Percentiles rank a stretch among this genome's conserved stretches.
phyloP scores from a whole-genome alignment of 163 green algal species.

The Trebouxia gelatinosa region DNA sequence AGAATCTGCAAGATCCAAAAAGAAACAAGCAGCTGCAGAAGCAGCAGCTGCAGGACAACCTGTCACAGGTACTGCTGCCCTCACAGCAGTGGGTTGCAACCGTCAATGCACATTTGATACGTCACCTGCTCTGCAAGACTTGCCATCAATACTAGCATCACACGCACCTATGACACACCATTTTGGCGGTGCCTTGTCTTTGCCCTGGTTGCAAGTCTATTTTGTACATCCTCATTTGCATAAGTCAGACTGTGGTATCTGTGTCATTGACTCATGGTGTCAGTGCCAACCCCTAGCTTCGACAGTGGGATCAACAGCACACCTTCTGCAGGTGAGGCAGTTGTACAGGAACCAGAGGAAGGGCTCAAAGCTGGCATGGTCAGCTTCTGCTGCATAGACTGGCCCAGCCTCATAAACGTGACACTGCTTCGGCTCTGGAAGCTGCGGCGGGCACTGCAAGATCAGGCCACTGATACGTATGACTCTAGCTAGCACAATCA shows the following conservation, averaged over 20 bases:
- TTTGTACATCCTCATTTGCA: no score
- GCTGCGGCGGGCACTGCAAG: constrained; percentile 29
- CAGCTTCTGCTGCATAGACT: constrained; percentile 43
- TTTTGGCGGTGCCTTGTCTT: no score
- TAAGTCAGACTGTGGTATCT: no score
- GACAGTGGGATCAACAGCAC: no score
- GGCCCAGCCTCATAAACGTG: constrained; percentile 36
- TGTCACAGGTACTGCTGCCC: constrained; percentile 25
- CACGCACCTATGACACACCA: no score
- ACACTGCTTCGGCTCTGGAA: constrained; percentile 28
- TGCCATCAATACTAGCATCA: no score
- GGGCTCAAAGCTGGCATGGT: constrained; percentile 30
- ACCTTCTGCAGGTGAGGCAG: constrained; percentile 32
- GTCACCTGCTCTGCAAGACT: no score
- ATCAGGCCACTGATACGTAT: constrained; percentile 20
- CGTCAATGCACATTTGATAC: neutral
- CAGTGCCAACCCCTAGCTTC: no score
- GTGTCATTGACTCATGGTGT: no score
- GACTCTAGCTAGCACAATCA: no score
- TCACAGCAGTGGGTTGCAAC: neutral
- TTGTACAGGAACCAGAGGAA: constrained; percentile 12
- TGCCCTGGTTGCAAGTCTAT: no score
- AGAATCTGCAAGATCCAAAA: constrained; percentile 45
- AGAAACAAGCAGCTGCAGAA: constrained; percentile 2
- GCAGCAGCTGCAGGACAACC: neutral